A percentile compares a stretch with the other conserved stretches of the same genome.
phyloP scores from a whole-genome alignment of 2,329 filamentous ascomycete species.

The Sporothrix globosa region DNA sequence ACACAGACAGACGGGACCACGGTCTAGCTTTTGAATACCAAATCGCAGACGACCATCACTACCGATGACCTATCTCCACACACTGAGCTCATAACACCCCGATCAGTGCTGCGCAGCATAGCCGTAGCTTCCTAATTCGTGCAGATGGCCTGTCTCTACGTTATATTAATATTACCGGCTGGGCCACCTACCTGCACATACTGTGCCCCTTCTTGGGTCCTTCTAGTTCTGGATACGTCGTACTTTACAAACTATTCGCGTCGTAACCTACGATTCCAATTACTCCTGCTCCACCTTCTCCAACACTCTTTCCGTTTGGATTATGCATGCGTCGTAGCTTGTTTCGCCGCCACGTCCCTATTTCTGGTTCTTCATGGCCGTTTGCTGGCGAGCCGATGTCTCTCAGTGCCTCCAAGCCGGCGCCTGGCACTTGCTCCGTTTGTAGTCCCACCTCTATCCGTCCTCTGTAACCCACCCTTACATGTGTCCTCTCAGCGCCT shows the following conservation, averaged over 20 bases:
- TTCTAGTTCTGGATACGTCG: background rate
- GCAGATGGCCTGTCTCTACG: background rate
- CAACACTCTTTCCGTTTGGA: background rate
- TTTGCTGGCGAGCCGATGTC: background rate
- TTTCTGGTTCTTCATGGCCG: background rate
- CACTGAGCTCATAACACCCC: conserved; percentile 9
- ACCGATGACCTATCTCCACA: background rate
- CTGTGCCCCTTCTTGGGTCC: conserved; percentile 7
- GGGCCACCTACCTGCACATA: background rate
- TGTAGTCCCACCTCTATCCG: conserved; percentile 19
- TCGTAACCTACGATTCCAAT: too few species aligned
- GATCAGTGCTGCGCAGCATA: conserved; percentile 6
- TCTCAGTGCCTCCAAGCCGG: background rate
- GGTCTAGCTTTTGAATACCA: background rate
- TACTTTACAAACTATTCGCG: background rate
- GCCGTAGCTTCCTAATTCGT: background rate
- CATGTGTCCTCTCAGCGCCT: background rate
- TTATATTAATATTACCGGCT: background rate
- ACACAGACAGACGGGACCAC: background rate
- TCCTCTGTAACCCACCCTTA: conserved; percentile 14
- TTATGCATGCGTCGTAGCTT: background rate
- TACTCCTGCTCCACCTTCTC: background rate
- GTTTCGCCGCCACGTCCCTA: background rate
- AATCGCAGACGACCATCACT: background rate
- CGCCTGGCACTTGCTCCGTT: background rate